A percentile compares a stretch with the other conserved stretches of the same genome.
These are phyloP conservation scores for Sclerotinia nivalis DNA, from an alignment of 2,329 filamentous ascomycete species.

Conservation along the genomic window DNA sequence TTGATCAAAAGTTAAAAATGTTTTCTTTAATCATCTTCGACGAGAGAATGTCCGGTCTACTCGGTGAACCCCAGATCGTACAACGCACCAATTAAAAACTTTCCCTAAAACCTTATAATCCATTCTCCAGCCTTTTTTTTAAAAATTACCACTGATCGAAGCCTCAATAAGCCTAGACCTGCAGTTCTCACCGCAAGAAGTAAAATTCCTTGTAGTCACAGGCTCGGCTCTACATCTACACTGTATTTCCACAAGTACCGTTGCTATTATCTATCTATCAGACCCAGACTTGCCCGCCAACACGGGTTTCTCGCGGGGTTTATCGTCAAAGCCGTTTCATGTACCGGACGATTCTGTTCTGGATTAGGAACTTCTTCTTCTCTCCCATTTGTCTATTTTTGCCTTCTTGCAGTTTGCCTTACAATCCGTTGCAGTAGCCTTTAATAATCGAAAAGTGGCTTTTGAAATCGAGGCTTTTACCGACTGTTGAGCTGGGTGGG, in stretches of 20 bases:
- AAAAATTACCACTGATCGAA: neutral
- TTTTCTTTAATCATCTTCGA: neutral
- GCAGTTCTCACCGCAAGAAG: constrained; percentile 22
- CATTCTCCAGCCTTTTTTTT: constrained; percentile 21
- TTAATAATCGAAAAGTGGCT: neutral
- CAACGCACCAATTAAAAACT: neutral
- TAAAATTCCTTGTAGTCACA: neutral
- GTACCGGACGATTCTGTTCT: constrained; percentile 11
- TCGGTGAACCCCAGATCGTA: constrained; percentile 22
- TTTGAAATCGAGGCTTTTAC: neutral
- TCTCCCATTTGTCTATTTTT: neutral
- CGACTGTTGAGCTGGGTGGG: neutral
- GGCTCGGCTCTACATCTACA: constrained; percentile 8
- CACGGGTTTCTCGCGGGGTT: constrained; percentile 15
- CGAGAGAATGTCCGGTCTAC: constrained; percentile 10
- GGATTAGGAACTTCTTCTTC: constrained; percentile 5
- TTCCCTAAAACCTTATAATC: neutral
- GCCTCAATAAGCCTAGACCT: constrained; percentile 19
- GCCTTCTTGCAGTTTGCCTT: neutral
- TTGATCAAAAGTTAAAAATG: neutral
- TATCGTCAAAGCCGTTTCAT: constrained; percentile 1
- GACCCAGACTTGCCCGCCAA: neutral
- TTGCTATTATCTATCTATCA: constrained; percentile 12
- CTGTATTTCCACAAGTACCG: neutral
- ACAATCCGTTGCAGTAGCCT: neutral